These are phyloP conservation scores for Xylariaceae sp. DNA, from an alignment of 2,329 filamentous ascomycete species.

Conservation along the genomic window DNA sequence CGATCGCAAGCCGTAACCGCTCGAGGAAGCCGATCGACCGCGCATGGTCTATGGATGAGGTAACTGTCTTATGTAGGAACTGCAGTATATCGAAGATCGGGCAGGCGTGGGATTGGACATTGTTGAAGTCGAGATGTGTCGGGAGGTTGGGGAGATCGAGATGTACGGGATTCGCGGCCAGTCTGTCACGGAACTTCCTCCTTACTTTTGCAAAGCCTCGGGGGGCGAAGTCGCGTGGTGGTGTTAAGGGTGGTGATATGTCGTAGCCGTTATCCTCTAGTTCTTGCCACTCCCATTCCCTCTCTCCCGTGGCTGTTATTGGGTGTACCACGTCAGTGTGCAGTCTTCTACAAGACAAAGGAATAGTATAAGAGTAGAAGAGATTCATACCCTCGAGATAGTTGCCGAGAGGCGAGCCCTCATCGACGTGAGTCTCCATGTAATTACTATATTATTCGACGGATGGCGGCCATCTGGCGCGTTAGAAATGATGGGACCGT, in stretches of 20 bases:
- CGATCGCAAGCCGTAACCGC: conserved; percentile 31
- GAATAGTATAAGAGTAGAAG: neutral
- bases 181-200: conserved; percentile 28
- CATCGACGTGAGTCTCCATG: conserved; percentile 34
- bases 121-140: conserved; percentile 23
- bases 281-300: conserved; percentile 27
- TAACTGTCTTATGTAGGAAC: conserved; percentile 28
- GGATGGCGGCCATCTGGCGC: conserved; percentile 31
- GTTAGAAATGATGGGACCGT: neutral
- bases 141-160: conserved; percentile 24
- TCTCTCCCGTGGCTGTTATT: conserved; percentile 29
- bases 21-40: conserved; percentile 32
- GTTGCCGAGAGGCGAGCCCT: conserved; percentile 34
- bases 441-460: conserved; percentile 27
- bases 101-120: conserved; percentile 26
- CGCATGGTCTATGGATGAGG: conserved; percentile 31
- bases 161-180: conserved; percentile 25
- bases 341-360: conserved; percentile 13
- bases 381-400: conserved; percentile 30
- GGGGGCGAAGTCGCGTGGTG: conserved; percentile 31
- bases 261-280: conserved; percentile 23
- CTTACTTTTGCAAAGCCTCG: conserved; percentile 30
- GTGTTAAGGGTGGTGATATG: conserved; percentile 28
- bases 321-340: conserved; percentile 15
- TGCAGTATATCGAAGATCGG: conserved; percentile 25